Evolutionary conservation across 345 rosid species (phyloP).

Genomic region (Noccaea bulbosa): DNA sequence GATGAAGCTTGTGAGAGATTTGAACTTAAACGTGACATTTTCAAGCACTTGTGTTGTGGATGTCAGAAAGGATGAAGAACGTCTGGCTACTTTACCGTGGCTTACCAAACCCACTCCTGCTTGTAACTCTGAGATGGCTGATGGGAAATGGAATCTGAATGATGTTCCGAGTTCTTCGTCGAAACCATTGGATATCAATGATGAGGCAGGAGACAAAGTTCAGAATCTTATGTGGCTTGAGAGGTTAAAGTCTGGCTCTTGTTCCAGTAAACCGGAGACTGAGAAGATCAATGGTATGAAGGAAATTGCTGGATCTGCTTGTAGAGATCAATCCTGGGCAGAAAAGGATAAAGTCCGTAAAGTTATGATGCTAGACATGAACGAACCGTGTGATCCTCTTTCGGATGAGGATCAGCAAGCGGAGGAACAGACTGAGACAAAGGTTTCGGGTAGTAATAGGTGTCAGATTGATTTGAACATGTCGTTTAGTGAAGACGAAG

Average conservation of each 20-base stretch:
- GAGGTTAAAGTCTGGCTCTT: constrained; percentile 39
- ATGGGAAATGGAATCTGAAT: constrained; percentile 46
- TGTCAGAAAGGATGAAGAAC: constrained; percentile 54
- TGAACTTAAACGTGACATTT: constrained; percentile 45
- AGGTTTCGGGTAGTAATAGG: constrained; percentile 40
- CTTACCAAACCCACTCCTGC: constrained; percentile 41
- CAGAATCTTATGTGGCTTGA: constrained; percentile 48
- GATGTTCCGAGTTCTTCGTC: constrained; percentile 41
- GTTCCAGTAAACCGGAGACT: constrained; percentile 43
- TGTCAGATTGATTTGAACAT: constrained; percentile 67
- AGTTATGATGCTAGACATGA: constrained; percentile 70
- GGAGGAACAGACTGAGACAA: constrained; percentile 24
- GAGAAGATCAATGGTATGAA: constrained; percentile 40
- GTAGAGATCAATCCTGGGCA: constrained; percentile 48
- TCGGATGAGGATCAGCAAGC: constrained; percentile 37
- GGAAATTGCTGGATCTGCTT: constrained; percentile 50
- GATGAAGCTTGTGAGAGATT: constrained; percentile 46
- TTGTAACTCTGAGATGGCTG: constrained; percentile 46
- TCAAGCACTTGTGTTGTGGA: constrained; percentile 45
- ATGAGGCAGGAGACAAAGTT: constrained; percentile 35
- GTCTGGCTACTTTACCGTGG: constrained; percentile 53
- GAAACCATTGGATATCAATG: constrained; percentile 44
- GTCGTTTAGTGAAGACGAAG: constrained; percentile 50
- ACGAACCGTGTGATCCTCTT: constrained; percentile 79
- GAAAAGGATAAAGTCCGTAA: constrained; percentile 50